phyloP scores from a whole-genome alignment of 257 asterid species.

The Penstemon eatonii region DNA sequence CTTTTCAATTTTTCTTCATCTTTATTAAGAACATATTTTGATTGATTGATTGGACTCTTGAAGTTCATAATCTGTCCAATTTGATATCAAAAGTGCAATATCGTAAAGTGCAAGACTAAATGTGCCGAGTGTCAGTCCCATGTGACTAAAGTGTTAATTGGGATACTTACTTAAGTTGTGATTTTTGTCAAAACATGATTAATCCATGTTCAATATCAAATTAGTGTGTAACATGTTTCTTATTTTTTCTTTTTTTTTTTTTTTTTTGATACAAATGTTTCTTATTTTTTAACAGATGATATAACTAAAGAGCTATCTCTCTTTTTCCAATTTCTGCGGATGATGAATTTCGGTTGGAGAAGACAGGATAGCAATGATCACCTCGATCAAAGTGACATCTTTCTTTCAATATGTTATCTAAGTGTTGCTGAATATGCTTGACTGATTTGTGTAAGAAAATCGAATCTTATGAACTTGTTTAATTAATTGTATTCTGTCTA shows the following conservation, averaged over 20 bases:
- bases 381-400: constrained; percentile 1
- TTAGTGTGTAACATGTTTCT: neutral
- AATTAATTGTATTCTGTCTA: neutral
- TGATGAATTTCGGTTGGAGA: neutral
- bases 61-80: no score
- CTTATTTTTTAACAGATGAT: constrained; percentile 24
- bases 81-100: no score
- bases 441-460: neutral
- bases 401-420: constrained; percentile 5
- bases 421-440: neutral
- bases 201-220: neutral
- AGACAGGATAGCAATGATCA: neutral
- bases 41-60: no score
- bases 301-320: neutral
- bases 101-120: no score
- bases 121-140: no score
- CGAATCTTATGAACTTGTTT: neutral
- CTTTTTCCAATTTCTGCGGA: neutral
- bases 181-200: neutral
- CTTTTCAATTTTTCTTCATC: neutral
- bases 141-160: no score
- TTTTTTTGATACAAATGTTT: no score
- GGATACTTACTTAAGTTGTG: no score
- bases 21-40: neutral
- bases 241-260: no score